Evolutionary conservation across 306 rosid species (phyloP).

Genomic region (Gynostemma pentaphyllum): DNA sequence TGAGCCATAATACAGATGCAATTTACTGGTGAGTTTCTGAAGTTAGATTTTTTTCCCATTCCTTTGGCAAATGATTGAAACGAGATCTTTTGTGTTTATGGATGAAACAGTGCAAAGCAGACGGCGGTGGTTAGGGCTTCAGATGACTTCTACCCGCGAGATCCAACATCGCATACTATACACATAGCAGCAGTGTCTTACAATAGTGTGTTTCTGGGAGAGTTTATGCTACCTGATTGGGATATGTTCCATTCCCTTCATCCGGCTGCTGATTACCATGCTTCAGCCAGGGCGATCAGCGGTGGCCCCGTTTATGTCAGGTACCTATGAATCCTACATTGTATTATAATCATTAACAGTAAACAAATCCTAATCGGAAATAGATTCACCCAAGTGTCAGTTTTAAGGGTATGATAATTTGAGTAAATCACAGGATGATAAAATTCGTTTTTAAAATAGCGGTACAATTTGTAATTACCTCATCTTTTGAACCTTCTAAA

Average conservation of each 20-base stretch:
- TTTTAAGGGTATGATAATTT: no score
- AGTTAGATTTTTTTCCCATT: neutral
- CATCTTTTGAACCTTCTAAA: neutral
- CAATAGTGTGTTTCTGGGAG: constrained; percentile 81
- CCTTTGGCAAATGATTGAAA: neutral
- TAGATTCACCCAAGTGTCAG: no score
- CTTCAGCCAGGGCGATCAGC: constrained; percentile 76
- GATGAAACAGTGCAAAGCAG: constrained; percentile 42
- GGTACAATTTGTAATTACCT: no score
- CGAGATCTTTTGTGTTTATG: neutral
- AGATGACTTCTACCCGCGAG: constrained; percentile 83
- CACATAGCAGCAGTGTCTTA: constrained; percentile 85
- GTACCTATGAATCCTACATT: neutral
- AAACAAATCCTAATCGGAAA: no score
- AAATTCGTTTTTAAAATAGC: no score
- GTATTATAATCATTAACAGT: no score
- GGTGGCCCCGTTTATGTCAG: constrained; percentile 90
- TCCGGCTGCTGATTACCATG: constrained; percentile 83
- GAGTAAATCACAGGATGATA: no score
- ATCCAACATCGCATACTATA: constrained; percentile 66
- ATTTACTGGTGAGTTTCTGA: constrained; percentile 39
- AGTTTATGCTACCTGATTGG: constrained; percentile 93
- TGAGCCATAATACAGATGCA: constrained; percentile 93
- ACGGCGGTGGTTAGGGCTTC: constrained; percentile 82
- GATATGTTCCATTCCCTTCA: constrained; percentile 93